These are phyloP conservation scores for Capsicum baccatum DNA, from an alignment of 257 asterid species.

Conservation along the genomic window DNA sequence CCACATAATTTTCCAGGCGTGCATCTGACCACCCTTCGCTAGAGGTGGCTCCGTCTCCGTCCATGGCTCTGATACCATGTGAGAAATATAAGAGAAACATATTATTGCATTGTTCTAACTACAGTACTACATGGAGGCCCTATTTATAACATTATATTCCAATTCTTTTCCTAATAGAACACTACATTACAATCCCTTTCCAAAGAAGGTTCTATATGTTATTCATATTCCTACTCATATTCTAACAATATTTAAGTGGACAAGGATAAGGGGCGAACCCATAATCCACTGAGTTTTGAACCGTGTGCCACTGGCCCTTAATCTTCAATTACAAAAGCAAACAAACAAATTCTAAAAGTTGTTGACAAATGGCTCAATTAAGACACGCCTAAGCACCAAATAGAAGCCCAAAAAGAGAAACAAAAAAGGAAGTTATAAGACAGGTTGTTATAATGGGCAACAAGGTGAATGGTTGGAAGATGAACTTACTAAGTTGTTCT, in stretches of 20 bases:
- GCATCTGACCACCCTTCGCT: no score
- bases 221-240: no score
- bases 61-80: no score
- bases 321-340: not conserved
- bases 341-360: not conserved
- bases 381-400: not conserved
- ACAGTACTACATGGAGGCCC: no score
- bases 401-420: not conserved
- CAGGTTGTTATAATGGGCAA: not conserved
- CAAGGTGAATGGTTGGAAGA: not conserved
- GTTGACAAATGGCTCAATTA: constrained; percentile 5
- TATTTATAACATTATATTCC: no score
- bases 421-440: not conserved
- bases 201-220: no score
- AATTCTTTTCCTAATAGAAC: no score
- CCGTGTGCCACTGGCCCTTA: not conserved
- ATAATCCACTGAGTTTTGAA: not conserved
- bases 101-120: no score
- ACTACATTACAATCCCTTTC: no score
- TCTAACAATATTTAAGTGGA: not conserved
- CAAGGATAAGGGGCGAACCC: not conserved
- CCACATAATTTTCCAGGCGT: no score
- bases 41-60: no score
- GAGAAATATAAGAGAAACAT: no score
- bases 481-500: not conserved